Percentiles rank a stretch among this genome's conserved stretches.
phyloP scores from a whole-genome alignment of 768 basidiomycete species.

The Flagelloscypha sp. region DNA sequence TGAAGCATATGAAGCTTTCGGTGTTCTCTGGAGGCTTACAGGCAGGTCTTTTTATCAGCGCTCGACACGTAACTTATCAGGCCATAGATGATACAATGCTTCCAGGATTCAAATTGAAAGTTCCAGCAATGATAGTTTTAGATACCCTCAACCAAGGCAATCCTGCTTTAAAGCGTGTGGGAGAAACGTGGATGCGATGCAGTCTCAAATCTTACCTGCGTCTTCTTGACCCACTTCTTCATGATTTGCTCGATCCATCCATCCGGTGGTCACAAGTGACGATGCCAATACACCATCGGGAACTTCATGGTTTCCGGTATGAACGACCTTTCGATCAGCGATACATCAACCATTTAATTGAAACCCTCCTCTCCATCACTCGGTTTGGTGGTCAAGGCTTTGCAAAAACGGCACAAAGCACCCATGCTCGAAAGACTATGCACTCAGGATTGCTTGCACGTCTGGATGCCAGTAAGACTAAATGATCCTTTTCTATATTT shows the following conservation, averaged over 20 bases:
- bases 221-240: slow-evolving; percentile 83
- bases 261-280: slow-evolving; percentile 45
- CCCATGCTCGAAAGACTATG: slow-evolving; percentile 55
- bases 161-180: slow-evolving; percentile 64
- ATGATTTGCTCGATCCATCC: slow-evolving; percentile 64
- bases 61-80: slow-evolving; percentile 1
- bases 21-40: slow-evolving; percentile 83
- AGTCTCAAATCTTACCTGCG: slow-evolving; percentile 86
- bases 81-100: slow-evolving; percentile 67
- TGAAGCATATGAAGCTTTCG: slow-evolving; percentile 79
- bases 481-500: slow-evolving; percentile 6
- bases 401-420: slow-evolving; percentile 60
- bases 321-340: slow-evolving; percentile 72
- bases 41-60: slow-evolving; percentile 40
- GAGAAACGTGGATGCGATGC: slow-evolving; percentile 97
- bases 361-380: slow-evolving; percentile 67
- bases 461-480: slow-evolving; percentile 51
- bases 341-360: slow-evolving; percentile 64
- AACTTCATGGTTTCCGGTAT: slow-evolving; percentile 62
- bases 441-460: slow-evolving; percentile 55
- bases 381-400: slow-evolving; percentile 89
- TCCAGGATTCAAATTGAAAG: slow-evolving; percentile 76
- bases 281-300: slow-evolving; percentile 52
- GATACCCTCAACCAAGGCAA: slow-evolving; percentile 76
- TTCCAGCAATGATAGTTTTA: slow-evolving; percentile 82